A percentile compares a stretch with the other conserved stretches of the same genome.
Conservation (phyloP, 1,139 yeast genomes). For the Candida albicans region DNA sequence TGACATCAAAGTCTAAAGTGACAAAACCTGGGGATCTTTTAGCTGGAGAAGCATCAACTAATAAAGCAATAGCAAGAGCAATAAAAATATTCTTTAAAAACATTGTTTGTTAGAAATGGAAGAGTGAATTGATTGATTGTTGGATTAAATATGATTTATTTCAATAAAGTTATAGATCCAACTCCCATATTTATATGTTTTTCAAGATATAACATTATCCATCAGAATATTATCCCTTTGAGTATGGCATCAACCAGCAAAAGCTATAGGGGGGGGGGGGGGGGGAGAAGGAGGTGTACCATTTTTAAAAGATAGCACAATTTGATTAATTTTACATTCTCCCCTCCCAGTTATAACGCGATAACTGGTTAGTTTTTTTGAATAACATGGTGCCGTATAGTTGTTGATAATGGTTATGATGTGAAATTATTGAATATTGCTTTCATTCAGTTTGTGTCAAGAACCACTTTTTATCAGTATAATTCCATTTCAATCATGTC, state of each 20-base stretch:
- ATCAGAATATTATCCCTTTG: too few relatives aligned
- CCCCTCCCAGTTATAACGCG: neutral
- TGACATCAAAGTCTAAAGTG: slow-evolving; percentile 12
- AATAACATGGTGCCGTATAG: neutral
- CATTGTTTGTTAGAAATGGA: neutral
- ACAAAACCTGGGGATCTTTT: slow-evolving; percentile 13
- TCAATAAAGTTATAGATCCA: neutral
- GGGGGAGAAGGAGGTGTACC: too few relatives aligned
- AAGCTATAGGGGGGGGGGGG: too few relatives aligned
- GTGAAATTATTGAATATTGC: neutral
- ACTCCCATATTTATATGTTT: neutral
- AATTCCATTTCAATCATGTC: too few relatives aligned
- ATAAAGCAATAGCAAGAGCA: slow-evolving; percentile 13
- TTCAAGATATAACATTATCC: too few relatives aligned
- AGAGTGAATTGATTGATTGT: too few relatives aligned
- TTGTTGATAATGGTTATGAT: slow-evolving; percentile 3
- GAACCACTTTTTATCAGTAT: too few relatives aligned
- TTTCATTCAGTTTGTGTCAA: too few relatives aligned
- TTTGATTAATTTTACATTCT: too few relatives aligned
- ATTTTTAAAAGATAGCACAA: neutral
- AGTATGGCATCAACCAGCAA: too few relatives aligned
- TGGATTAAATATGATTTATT: neutral
- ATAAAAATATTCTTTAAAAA: slow-evolving; percentile 4
- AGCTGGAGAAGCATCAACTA: slow-evolving; percentile 9
- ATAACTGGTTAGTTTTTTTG: neutral